Base-by-base conservation (phyloP, 148 eudicot species). In the Cornus kousa region DNA sequence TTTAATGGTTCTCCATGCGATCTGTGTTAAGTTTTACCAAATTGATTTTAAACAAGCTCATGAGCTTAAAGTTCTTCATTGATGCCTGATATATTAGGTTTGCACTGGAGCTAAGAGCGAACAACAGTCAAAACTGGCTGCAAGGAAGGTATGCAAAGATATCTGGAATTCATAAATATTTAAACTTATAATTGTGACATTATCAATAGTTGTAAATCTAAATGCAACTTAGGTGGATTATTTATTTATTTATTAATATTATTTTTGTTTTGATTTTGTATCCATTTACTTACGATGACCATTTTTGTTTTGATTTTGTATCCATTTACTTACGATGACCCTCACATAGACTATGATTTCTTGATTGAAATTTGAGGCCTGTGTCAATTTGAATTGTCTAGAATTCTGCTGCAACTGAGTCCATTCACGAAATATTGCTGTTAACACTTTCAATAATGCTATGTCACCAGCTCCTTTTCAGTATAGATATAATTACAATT, bases 51-150 rank as follows among this genome's bases (percentile, higher is more conserved):
- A 65, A 20, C 13, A 24, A 14, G 11, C 9, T 32, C 3, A 53
- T 53, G 35, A 17, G 16, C 28, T 43, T 76, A 9, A 40, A 60
- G 33, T 37, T 81, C 24, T 66, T 37, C 33, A 23, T 24, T 72
- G 67, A 76, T 48, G 40, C 28, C 2, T 43, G 19, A 28, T 55
- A 39, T 39, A 68, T 20, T 68, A 89, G 91, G 94, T 93, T 50
- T 91, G 97, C 67, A 90, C 94, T 6, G 94, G 97, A 73, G 97
- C 94, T n/a, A 92, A 92, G 82, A 90, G 89, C 39, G 97, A 90
- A 75, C 80, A 84, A 3, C 91, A 89, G 35, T 87, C 97, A 22
- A 86, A 87, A 78, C 50, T 87, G 24, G 97, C 92, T 0, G 91
- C 93, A 14, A 83, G 91, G 50, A 93, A 93, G 90, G 91, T 88